Evolutionary conservation across 164 flowering plant species (phyloP).

Genomic region (Annona squamosa): DNA sequence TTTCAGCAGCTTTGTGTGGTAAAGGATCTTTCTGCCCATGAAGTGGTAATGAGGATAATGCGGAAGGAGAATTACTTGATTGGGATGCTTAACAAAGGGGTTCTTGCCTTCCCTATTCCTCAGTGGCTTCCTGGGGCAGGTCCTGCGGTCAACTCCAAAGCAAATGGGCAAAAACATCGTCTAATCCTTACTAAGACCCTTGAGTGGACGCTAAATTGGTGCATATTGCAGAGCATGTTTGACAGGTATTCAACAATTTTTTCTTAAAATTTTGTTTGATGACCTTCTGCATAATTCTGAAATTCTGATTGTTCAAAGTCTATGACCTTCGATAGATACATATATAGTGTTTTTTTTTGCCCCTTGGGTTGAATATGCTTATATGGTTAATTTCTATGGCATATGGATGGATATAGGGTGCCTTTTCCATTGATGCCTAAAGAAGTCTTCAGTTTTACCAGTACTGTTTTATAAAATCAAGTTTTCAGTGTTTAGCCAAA

Average conservation of each 20-base stretch:
- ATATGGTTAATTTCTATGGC: too few relatives aligned
- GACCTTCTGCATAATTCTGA: not conserved
- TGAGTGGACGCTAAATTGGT: conserved; percentile 97
- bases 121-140: conserved; percentile 93
- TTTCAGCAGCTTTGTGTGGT: conserved; percentile 80
- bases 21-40: conserved; percentile 89
- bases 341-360: too few relatives aligned
- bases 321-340: too few relatives aligned
- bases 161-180: conserved; percentile 43
- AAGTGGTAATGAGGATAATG: conserved; percentile 93
- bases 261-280: not conserved
- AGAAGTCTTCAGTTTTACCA: too few relatives aligned
- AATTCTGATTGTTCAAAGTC: too few relatives aligned
- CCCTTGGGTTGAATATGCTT: too few relatives aligned
- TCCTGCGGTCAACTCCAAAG: conserved; percentile 50
- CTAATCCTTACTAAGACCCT: conserved; percentile 77
- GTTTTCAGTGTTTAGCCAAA: too few relatives aligned
- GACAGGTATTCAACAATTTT: conserved; percentile 51
- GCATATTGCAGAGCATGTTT: conserved; percentile 97
- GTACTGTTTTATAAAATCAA: too few relatives aligned
- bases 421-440: too few relatives aligned
- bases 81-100: conserved; percentile 94
- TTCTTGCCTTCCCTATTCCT: conserved; percentile 85
- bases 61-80: conserved; percentile 97
- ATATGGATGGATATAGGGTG: too few relatives aligned